Evolutionary conservation across 2,329 filamentous ascomycete species (phyloP), one percentile per base, ranked within the genome.

Genomic region (Ophiostoma triangulosporum): DNA sequence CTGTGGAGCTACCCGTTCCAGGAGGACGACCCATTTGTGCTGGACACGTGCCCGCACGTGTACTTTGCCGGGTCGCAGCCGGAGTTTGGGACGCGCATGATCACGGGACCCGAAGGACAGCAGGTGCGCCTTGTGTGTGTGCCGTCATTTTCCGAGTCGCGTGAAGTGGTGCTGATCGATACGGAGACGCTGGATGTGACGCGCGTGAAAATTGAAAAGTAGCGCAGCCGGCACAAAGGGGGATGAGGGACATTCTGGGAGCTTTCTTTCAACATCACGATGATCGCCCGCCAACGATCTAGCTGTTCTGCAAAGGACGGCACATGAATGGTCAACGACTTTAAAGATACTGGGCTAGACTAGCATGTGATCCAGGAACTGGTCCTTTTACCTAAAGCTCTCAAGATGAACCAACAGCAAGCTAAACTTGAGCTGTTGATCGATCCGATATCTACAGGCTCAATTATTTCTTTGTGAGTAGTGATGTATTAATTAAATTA

Each of bases 1-100:
- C 66, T 98, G 43, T 95, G 89, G 87, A 90, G 86, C 64, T 98
- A 97, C 64, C 93, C 93, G 0, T 98, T 95, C 68, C 90, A 97
- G 68, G 86, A 93, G 17, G 79, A 88, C 50, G 94, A 98, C 64
- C 89, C 88, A 0, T 94, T 97, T 63, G 84, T 97, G 43, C 75
- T 98, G 62, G 80, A 83, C 58, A 72, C 81, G 17, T 95, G 88
- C 58, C 93, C 93, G 2, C 91, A 98, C 63, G 73, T 98, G 31
- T 97, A 88, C 70, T 88, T 98, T 65, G 84, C 86, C 1, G 90
- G 90, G 15, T 89, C 86, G 61, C 89, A 95, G 66, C 83, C 88
- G 3, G 73, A 74, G 51, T 95, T 94, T 65, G 82, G 80, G 51
- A 90, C 84, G 3, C 78, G 76, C 29, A 66, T 84, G 1, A 83